These are phyloP conservation scores for Pythium monospermum DNA, from an alignment of 352 stramenopile species.

Conservation along the genomic window DNA sequence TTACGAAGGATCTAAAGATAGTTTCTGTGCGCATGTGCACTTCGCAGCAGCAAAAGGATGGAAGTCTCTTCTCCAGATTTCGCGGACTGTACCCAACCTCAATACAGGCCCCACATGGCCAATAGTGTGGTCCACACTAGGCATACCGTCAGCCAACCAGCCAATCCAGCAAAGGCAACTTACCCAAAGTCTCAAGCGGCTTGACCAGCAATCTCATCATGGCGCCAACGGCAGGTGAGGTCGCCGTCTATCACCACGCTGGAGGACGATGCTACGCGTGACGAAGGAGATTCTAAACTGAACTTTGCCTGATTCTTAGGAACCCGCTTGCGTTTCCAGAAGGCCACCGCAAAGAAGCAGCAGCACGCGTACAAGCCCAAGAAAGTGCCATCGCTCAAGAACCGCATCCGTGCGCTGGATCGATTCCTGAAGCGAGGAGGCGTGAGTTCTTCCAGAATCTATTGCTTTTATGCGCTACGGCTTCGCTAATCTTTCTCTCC, in stretches of 20 bases:
- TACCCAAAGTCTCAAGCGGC: too few relatives aligned
- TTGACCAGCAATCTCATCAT: constrained; percentile 31
- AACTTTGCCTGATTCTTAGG: constrained; percentile 23
- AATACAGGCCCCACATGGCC: constrained; percentile 5
- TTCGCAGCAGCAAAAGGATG: constrained; percentile 21
- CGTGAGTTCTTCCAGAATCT: too few relatives aligned
- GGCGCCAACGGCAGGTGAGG: constrained; percentile 51
- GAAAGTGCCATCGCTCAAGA: constrained; percentile 79
- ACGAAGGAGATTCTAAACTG: neutral
- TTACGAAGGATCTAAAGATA: constrained; percentile 20
- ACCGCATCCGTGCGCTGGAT: constrained; percentile 74
- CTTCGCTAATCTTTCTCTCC: neutral
- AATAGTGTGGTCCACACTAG: constrained; percentile 21
- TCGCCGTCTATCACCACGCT: too few relatives aligned
- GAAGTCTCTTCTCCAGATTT: constrained; percentile 13
- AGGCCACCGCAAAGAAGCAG: constrained; percentile 50
- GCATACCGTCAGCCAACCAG: constrained; percentile 9
- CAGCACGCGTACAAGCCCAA: constrained; percentile 37
- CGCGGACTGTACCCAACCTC: neutral
- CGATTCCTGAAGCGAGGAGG: constrained; percentile 70
- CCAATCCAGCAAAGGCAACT: constrained; percentile 21
- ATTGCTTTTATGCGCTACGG: neutral
- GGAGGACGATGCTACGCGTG: too few relatives aligned
- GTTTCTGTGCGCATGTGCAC: constrained; percentile 6
- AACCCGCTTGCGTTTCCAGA: constrained; percentile 70